Conservation (phyloP, 2,329 filamentous ascomycete species). For the Sarocladium kiliense region DNA sequence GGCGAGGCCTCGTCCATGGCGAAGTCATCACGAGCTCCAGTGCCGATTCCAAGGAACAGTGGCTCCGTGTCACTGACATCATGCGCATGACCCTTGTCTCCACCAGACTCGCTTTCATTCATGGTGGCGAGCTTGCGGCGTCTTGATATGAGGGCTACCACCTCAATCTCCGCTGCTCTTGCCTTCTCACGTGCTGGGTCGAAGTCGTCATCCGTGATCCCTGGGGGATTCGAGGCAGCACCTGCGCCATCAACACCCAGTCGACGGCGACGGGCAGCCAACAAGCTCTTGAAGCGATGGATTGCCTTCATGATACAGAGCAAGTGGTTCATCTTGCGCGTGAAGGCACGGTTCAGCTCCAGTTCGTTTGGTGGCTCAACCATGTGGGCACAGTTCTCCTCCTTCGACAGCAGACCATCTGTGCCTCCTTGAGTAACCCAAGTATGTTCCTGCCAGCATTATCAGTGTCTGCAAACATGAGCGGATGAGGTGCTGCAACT, state of each 20-base stretch:
- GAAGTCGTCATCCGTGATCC: slow-evolving; percentile 3
- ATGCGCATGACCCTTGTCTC: slow-evolving; percentile 38
- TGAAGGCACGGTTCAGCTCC: slow-evolving; percentile 88
- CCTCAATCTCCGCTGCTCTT: slow-evolving; percentile 43
- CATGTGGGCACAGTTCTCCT: slow-evolving; percentile 80
- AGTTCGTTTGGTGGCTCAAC: slow-evolving; percentile 82
- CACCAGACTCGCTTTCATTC: slow-evolving; percentile 36
- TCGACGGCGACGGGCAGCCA: slow-evolving; percentile 30
- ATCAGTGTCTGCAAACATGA: not conserved
- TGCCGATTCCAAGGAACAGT: slow-evolving; percentile 72
- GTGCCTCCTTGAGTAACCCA: slow-evolving; percentile 83
- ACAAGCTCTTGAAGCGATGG: slow-evolving; percentile 75
- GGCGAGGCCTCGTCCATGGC: slow-evolving; percentile 30
- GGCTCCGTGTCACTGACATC: slow-evolving; percentile 52
- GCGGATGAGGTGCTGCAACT: slow-evolving; percentile 24
- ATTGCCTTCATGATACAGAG: slow-evolving; percentile 90
- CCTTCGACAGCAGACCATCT: slow-evolving; percentile 71
- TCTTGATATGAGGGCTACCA: slow-evolving; percentile 35
- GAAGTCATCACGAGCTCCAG: slow-evolving; percentile 49
- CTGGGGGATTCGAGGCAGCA: slow-evolving; percentile 11
- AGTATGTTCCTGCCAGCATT: slow-evolving; percentile 68
- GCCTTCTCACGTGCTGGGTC: slow-evolving; percentile 18
- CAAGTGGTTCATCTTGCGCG: slow-evolving; percentile 79
- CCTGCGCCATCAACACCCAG: slow-evolving; percentile 1
- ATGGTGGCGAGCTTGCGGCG: slow-evolving; percentile 35